phyloP scores from a whole-genome alignment of 2,329 filamentous ascomycete species.

The Albophoma yamanashiensis region DNA sequence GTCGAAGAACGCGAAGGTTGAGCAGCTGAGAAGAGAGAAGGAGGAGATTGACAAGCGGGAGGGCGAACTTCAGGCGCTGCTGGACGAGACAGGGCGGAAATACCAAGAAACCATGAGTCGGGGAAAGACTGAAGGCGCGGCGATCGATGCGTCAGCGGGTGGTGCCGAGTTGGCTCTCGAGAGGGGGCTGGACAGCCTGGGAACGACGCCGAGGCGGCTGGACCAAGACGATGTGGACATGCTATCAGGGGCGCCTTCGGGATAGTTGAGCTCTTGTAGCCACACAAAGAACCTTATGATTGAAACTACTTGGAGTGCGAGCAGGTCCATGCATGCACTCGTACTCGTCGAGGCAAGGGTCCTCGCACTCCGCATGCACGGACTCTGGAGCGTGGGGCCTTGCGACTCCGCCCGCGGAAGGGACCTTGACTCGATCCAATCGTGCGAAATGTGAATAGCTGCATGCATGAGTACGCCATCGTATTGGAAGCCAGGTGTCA shows the following conservation, averaged over 20 bases:
- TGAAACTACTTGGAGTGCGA: no score
- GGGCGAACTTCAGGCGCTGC: constrained; percentile 65
- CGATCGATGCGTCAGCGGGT: constrained; percentile 2
- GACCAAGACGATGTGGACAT: constrained; percentile 12
- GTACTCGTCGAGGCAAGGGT: no score
- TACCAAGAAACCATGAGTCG: constrained; percentile 34
- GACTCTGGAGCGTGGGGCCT: not conserved
- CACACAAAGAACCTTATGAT: no score
- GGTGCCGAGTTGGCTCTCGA: constrained; percentile 15
- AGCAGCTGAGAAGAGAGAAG: constrained; percentile 58
- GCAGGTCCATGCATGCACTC: no score
- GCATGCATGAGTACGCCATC: not conserved
- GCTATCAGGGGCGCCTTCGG: not conserved
- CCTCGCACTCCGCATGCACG: no score
- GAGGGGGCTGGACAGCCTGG: constrained; percentile 25
- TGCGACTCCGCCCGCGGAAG: not conserved
- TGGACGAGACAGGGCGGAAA: constrained; percentile 69
- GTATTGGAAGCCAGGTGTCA: not conserved
- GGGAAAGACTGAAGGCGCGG: constrained; percentile 8
- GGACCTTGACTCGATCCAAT: not conserved
- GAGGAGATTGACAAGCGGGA: constrained; percentile 58
- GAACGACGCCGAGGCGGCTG: constrained; percentile 16
- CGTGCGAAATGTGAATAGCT: no score
- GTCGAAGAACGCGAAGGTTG: constrained; percentile 50
- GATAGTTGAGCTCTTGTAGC: no score